phyloP scores from a whole-genome alignment of 352 stramenopile species.

The Pythium phragmiticola region DNA sequence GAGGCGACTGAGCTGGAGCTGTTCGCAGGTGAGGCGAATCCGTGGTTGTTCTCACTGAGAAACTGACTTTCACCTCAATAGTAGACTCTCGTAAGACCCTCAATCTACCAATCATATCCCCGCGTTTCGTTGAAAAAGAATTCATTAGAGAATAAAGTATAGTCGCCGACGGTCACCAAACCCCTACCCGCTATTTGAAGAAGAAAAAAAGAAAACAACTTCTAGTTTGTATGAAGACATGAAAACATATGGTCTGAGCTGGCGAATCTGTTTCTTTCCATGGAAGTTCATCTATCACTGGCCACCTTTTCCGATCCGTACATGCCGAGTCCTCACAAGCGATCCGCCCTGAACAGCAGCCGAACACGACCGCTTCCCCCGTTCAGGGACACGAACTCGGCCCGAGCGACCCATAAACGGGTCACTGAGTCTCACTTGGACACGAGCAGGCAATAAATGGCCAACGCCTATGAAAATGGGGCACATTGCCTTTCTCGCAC shows the following conservation, averaged over 20 bases:
- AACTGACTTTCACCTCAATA: conserved; percentile 5
- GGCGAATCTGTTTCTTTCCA: conserved; percentile 6
- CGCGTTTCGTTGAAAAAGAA: conserved; percentile 18
- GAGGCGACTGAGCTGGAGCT: neutral
- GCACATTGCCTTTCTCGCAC: no score
- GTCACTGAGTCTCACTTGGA: no score
- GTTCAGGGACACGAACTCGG: no score
- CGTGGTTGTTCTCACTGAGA: conserved; percentile 1
- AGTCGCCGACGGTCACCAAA: neutral
- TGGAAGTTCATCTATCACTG: conserved; percentile 5
- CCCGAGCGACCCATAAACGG: no score
- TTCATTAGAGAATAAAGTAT: conserved; percentile 27
- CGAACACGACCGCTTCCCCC: no score
- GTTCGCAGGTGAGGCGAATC: neutral
- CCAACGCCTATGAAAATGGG: no score
- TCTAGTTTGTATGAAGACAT: conserved; percentile 12
- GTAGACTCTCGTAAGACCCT: neutral
- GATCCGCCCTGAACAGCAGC: no score
- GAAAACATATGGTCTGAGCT: neutral
- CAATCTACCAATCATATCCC: conserved; percentile 12
- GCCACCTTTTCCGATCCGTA: no score
- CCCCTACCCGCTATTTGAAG: conserved; percentile 17
- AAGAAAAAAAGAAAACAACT: conserved; percentile 29
- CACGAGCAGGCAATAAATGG: no score
- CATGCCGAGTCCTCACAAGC: no score